phyloP scores from a whole-genome alignment of 139 green algal genomes.

The Astrephomene gubernaculifera region DNA sequence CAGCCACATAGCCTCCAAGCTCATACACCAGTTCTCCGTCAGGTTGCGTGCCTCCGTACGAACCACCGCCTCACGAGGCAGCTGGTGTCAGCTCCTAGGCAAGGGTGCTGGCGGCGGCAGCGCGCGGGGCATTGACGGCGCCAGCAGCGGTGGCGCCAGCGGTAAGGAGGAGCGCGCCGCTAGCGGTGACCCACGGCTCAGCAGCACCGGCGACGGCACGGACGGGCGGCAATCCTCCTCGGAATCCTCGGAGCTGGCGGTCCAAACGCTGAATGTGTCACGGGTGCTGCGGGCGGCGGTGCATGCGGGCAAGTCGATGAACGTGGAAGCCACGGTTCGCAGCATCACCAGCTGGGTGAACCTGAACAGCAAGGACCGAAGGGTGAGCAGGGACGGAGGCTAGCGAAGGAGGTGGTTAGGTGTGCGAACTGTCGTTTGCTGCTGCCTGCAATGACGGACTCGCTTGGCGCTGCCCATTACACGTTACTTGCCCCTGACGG shows the following conservation, averaged over 20 bases:
- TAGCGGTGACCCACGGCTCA: background rate
- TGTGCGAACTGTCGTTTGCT: background rate
- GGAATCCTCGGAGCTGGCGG: slow-evolving; percentile 8
- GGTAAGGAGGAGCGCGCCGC: background rate
- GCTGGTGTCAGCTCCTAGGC: background rate
- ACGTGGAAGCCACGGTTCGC: slow-evolving; percentile 36
- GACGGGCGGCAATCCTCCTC: too few species aligned
- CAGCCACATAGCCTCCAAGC: too few species aligned
- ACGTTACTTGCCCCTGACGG: background rate
- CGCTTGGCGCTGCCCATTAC: background rate
- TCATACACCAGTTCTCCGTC: too few species aligned
- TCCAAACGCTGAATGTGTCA: slow-evolving; percentile 35
- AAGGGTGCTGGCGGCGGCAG: background rate
- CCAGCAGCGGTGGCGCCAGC: background rate
- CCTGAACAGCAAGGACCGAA: slow-evolving; percentile 38
- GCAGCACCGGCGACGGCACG: too few species aligned
- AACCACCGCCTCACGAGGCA: too few species aligned
- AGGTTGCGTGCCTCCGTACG: too few species aligned
- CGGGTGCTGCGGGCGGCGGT: slow-evolving; percentile 28
- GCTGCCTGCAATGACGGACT: background rate
- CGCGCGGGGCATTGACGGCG: background rate
- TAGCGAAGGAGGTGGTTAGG: background rate
- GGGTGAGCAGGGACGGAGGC: background rate
- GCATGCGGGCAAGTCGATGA: slow-evolving; percentile 7
- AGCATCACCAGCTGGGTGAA: slow-evolving; percentile 25